phyloP scores from a whole-genome alignment of 1,139 yeast species.

The Nematodospora anomalae region DNA sequence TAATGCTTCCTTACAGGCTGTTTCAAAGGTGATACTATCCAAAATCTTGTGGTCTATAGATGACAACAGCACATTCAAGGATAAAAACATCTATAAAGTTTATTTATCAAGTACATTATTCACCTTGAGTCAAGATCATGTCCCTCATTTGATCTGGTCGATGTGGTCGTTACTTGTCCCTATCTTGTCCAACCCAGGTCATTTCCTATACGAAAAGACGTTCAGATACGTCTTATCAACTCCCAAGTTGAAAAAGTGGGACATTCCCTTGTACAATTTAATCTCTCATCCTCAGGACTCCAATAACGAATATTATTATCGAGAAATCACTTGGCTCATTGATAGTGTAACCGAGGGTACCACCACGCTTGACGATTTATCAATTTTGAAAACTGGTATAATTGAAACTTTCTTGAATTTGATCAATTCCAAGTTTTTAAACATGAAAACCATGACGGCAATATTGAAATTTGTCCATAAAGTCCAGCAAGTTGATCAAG shows the following conservation, averaged over 20 bases:
- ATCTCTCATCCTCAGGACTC: constrained; percentile 39
- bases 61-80: constrained; percentile 47
- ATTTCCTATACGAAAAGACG: constrained; percentile 66
- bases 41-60: constrained; percentile 40
- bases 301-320: constrained; percentile 54
- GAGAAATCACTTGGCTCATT: constrained; percentile 69
- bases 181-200: constrained; percentile 67
- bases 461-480: constrained; percentile 47
- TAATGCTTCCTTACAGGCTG: constrained; percentile 13
- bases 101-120: constrained; percentile 60
- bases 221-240: constrained; percentile 60
- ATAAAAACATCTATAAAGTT: constrained; percentile 55
- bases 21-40: constrained; percentile 39
- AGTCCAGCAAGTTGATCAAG: constrained; percentile 57
- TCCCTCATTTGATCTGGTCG: constrained; percentile 44
- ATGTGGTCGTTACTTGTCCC: constrained; percentile 55
- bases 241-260: constrained; percentile 53
- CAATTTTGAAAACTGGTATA: constrained; percentile 49
- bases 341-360: constrained; percentile 48
- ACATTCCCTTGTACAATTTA: constrained; percentile 63
- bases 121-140: constrained; percentile 30
- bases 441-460: constrained; percentile 36
- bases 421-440: constrained; percentile 48
- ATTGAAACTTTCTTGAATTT: constrained; percentile 69
- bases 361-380: constrained; percentile 49